Percentiles rank a stretch among this genome's conserved stretches.
These are phyloP conservation scores for Chlamydomonas reinhardtii DNA, from an alignment of 163 green algal genomes.

Conservation along the genomic window DNA sequence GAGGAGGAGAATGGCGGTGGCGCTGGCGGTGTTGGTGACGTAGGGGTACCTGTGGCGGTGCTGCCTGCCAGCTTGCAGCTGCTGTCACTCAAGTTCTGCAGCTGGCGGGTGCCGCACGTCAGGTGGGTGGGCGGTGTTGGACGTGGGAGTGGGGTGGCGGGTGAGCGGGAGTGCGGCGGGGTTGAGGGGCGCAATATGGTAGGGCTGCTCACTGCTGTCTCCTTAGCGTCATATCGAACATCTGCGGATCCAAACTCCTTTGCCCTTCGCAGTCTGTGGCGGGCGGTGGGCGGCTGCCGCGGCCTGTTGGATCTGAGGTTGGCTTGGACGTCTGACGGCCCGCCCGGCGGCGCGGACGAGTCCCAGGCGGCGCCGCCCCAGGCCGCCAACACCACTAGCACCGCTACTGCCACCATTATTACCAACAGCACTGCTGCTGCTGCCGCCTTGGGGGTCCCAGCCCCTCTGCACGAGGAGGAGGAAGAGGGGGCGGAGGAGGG, in stretches of 20 bases:
- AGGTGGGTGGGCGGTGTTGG: conserved; percentile 5
- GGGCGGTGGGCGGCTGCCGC: background rate
- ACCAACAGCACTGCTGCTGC: no score
- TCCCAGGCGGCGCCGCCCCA: background rate
- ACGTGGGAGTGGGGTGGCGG: background rate
- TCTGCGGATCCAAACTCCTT: background rate
- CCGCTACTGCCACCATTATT: no score
- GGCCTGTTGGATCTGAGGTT: conserved; percentile 25
- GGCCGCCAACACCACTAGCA: no score
- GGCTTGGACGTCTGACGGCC: background rate
- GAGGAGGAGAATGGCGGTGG: background rate
- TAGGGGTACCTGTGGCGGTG: background rate
- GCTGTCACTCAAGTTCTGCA: conserved; percentile 36
- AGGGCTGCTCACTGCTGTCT: background rate
- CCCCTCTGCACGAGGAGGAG: no score
- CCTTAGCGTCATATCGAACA: no score
- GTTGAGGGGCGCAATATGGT: background rate
- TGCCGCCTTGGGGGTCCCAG: background rate
- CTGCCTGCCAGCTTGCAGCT: background rate
- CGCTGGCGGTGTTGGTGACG: background rate
- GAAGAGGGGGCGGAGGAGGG: background rate
- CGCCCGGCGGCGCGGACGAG: no score
- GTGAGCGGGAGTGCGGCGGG: no score
- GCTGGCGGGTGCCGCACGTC: conserved; percentile 13
- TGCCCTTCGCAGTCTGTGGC: background rate